A percentile compares a stretch with the other conserved stretches of the same genome.
These are phyloP conservation scores for Tricholoma sp. DNA, from an alignment of 768 basidiomycete genomes.

Conservation along the genomic window DNA sequence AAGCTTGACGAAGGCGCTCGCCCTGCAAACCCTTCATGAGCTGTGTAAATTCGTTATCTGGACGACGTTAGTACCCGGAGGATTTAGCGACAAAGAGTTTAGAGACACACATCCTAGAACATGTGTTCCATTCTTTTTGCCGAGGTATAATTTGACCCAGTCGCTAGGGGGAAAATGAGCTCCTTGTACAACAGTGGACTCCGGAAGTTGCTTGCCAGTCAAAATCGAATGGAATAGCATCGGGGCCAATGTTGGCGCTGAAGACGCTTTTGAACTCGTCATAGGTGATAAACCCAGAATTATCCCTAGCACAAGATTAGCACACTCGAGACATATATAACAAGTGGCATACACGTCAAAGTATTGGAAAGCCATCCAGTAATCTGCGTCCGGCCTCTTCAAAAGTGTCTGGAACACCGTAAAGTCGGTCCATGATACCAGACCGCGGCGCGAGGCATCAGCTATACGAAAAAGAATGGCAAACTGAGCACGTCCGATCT, in stretches of 20 bases:
- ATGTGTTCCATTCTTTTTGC: conserved; percentile 86
- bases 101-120: conserved; percentile 79
- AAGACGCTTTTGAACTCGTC: conserved; percentile 95
- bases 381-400: conserved; percentile 94
- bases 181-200: background rate
- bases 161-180: conserved; percentile 42
- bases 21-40: conserved; percentile 98
- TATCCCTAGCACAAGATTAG: conserved; percentile 50
- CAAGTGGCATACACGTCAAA: conserved; percentile 75
- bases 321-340: conserved; percentile 1
- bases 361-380: conserved; percentile 94
- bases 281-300: conserved; percentile 88
- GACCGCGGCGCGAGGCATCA: conserved; percentile 67
- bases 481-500: conserved; percentile 86
- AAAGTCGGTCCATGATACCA: conserved; percentile 94
- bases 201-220: conserved; percentile 55
- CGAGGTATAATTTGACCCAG: conserved; percentile 96
- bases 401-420: conserved; percentile 90
- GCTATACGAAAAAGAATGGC: conserved; percentile 88
- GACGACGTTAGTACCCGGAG: background rate
- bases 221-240: conserved; percentile 91
- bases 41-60: conserved; percentile 96
- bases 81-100: background rate
- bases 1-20: conserved; percentile 94
- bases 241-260: conserved; percentile 68